Base-by-base conservation (phyloP, 345 rosid genomes). In the Camelina sativa region DNA sequence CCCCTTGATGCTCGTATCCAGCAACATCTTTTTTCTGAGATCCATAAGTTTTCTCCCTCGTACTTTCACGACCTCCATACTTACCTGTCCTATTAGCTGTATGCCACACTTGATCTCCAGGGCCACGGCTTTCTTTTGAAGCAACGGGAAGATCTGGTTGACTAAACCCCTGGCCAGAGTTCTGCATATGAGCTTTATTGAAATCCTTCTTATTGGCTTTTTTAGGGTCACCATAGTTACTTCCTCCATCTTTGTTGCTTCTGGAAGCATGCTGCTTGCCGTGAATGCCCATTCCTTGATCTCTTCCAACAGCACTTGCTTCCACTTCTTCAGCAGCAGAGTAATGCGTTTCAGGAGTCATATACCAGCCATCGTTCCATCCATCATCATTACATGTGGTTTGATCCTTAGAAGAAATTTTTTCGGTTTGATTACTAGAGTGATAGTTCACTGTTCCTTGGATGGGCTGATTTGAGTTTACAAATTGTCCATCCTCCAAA, bases 81-180 rank as follows among this genome's bases (percentile, higher is more conserved):
- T 84, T 82, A 76, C 71, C 86, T 59, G 80, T 83, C 35, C 74
- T 81, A 60, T 80, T 79, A 75, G 57, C 72, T 80, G 85, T 28
- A 44, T 83, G 91, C 11, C 88, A 69, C 73, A 82, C 93, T 23
- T 82, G 78, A 63, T 91, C 93, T 48, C 85, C 91, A 62, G 38
- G 65, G 71, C 67, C 80, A 78, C 81, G 88, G 65, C 75, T 83
- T 79, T 89, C 98, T 80, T 85, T 91, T 37, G 88, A 82, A 51
- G 80, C 67, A 80, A 79, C 69, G 44, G 71, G 73, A 25, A 67
- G 50, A 50, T 80, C 89, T 34, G 72, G 57, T 60, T 80, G 93
- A 71, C 74, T 79, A 56, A 62, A 73, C 79, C 84, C 89, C 76
- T 84, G 61, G 43, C 78, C 68, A 50, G 82, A 55, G 46, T 86